Evolutionary conservation across 2,329 filamentous ascomycete genomes (phyloP), one percentile per base, ranked within the genome.

Genomic region (Colletotrichum coccodes): DNA sequence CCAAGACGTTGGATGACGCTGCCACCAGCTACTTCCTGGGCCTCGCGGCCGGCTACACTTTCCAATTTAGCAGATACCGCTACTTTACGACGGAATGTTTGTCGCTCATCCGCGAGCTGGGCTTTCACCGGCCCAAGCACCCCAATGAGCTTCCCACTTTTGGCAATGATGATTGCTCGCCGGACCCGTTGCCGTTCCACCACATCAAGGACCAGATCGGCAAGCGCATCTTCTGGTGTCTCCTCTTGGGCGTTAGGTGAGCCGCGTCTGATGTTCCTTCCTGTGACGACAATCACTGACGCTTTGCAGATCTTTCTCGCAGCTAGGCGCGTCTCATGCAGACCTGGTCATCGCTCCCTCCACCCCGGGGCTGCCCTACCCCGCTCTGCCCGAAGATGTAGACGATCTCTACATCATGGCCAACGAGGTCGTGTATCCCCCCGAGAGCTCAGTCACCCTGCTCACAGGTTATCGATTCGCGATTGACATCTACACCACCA

Each of bases 211-310:
- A 91, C 74, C 91, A 94, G 78, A 87, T 93, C 53, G 89, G 91
- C 53, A 92, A 92, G 76, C 88, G 92, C 71, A 90, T 97, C 46
- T 97, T 97, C 78, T 97, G 94, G 91, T 91, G 93, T 26, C 86
- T 94, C 72, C 90, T 96, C 70, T 88, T 94, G 6, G 91, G 91
- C 38, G 88, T 93, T 68, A 87, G 91, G 87, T 91, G 80, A 71
- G 83, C 75, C 26, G 18, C 16, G 40, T 7, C 7, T 3, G 18
- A 16, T 23, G 26, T 5, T 11, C 1, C 7, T 6, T 5, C 28
- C 3, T 34, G 5, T 46, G n/a, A 16, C 7, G 7, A 21, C n/a
- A 6, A 40, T 49, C 62, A 21, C 69, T 78, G 63, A 77, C 67
- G 50, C 5, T 7, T 54, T 61, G 32, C 59, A 92, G 91, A 70